Conservation (phyloP, 805 yeast genomes). For the Lachancea quebecensis region DNA sequence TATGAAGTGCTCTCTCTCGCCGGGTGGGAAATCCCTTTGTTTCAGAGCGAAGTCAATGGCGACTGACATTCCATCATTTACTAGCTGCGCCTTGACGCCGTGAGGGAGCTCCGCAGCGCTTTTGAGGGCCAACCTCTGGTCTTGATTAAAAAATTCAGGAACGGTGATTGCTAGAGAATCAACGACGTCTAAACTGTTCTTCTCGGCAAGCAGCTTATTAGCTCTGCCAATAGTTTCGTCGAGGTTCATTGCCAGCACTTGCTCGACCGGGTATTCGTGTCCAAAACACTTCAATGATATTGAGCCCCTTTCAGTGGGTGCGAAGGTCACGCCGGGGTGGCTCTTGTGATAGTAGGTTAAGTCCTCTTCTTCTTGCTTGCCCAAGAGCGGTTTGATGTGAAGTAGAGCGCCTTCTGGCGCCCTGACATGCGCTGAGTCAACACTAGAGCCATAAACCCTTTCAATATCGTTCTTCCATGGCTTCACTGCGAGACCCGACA, state of each 20-base stretch:
- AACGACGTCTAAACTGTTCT: slow-evolving; percentile 41
- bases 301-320: slow-evolving; percentile 42
- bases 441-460: slow-evolving; percentile 73
- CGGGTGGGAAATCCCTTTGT: slow-evolving; percentile 19
- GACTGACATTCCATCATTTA: slow-evolving; percentile 89
- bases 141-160: slow-evolving; percentile 61
- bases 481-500: slow-evolving; percentile 67
- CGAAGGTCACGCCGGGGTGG: slow-evolving; percentile 56
- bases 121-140: slow-evolving; percentile 61
- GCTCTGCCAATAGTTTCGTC: slow-evolving; percentile 63
- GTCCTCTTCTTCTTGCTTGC: slow-evolving; percentile 45
- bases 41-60: slow-evolving; percentile 68
- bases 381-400: slow-evolving; percentile 65
- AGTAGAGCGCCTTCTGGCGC: slow-evolving; percentile 65
- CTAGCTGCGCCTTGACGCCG: slow-evolving; percentile 50
- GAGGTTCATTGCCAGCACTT: slow-evolving; percentile 76
- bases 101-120: slow-evolving; percentile 73
- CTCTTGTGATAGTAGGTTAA: slow-evolving; percentile 41
- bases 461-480: slow-evolving; percentile 45
- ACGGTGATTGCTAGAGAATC: slow-evolving; percentile 69
- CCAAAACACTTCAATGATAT: slow-evolving; percentile 46
- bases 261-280: slow-evolving; percentile 58
- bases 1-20: slow-evolving; percentile 48
- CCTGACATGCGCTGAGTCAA: slow-evolving; percentile 60
- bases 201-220: slow-evolving; percentile 47